Evolutionary conservation across 805 yeast genomes (phyloP), one percentile per base, ranked within the genome.

Genomic region (Ogataea glucozyma): DNA sequence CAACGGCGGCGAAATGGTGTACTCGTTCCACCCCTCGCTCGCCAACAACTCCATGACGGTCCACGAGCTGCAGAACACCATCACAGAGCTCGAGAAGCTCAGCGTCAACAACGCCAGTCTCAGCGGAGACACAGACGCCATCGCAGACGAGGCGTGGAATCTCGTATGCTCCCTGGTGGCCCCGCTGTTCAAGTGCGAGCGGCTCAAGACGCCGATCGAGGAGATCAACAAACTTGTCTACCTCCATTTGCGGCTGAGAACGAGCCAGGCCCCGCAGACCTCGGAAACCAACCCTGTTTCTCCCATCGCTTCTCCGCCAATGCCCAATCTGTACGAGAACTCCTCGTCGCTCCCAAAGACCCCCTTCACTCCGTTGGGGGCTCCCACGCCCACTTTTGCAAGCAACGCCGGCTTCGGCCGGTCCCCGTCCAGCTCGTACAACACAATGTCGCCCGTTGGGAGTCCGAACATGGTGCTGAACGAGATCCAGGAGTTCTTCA

Each of bases 141-240:
- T 67, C 24, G 71, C 76, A 4, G 78, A 73, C 44, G 74, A 73
- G 18, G 65, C 81, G 2, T 79, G 82, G 80, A 55, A 69, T 2
- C 57, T 75, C 6, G 59, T 81, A 1, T 61, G 71, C 8, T 56
- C 69, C 3, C 54, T 71, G 5, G 64, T 74, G 0, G 55, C 67
- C 18, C 76, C 82, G 1, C 48, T 81, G 7, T 81, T 79, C 52
- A 56, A 58, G 38, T 73, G 77, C n/a, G 77, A 72, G 22, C 62
- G 65, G 4, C 51, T 78, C 27, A 65, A 73, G 14, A 71, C 73
- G 0, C 80, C 84, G 0, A 71, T 80, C 3, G 86, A 81, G 48
- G 83, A 80, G 52, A 60, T 76, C 17, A 79, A 78, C 52, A 71
- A 69, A 33, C 60, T 78, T 40, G 73, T 79, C 1, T 59, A 60